These are phyloP conservation scores for Mortierella sp. DNA, from an alignment of 371 early-diverging fungal genomes.

Conservation along the genomic window DNA sequence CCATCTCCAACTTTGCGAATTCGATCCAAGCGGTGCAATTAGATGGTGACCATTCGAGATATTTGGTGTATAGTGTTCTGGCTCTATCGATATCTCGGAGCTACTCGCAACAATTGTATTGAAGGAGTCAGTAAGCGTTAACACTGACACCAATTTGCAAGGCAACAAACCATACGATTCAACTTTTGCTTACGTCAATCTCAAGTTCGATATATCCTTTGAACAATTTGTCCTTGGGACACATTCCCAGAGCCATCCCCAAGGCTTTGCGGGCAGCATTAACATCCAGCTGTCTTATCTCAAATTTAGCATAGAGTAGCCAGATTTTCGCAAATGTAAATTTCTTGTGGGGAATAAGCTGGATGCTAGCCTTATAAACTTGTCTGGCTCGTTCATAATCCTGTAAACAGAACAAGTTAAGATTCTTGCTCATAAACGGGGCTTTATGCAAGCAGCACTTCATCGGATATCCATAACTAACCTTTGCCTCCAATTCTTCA, in stretches of 20 bases:
- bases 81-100: conserved; percentile 96
- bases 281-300: conserved; percentile 85
- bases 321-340: conserved; percentile 98
- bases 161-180: neutral
- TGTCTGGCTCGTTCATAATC: conserved; percentile 86
- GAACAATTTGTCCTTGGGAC: conserved; percentile 88
- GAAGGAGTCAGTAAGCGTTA: neutral
- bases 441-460: neutral
- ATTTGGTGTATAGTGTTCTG: conserved; percentile 89
- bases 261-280: conserved; percentile 84
- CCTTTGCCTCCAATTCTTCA: conserved; percentile 90
- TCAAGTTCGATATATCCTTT: conserved; percentile 97
- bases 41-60: conserved; percentile 85
- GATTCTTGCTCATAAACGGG: neutral
- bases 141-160: neutral
- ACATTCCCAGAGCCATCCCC: conserved; percentile 86
- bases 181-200: conserved; percentile 65
- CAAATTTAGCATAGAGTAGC: conserved; percentile 92
- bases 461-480: conserved; percentile 22
- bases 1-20: conserved; percentile 91
- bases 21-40: conserved; percentile 96
- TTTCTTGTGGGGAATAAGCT: conserved; percentile 90
- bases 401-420: conserved; percentile 35
- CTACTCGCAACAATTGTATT: conserved; percentile 33
- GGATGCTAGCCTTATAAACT: conserved; percentile 88